A percentile compares a stretch with the other conserved stretches of the same genome.
These are phyloP conservation scores for Pythium apleroticum DNA, from an alignment of 352 stramenopile species.

Conservation along the genomic window DNA sequence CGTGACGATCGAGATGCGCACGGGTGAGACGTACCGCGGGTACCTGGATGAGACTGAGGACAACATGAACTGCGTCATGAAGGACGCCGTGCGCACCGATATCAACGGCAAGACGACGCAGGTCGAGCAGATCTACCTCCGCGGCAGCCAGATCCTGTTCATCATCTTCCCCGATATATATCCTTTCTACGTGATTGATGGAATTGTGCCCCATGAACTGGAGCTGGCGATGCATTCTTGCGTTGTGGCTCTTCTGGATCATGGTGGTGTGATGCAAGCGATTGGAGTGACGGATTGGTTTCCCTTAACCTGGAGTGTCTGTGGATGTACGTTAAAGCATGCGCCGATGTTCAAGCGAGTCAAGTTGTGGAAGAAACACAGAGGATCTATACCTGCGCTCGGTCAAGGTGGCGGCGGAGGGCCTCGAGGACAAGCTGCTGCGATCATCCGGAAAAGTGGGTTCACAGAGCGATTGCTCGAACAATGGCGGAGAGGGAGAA, in stretches of 20 bases:
- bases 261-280: constrained; percentile 3
- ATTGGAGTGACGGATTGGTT: constrained; percentile 1
- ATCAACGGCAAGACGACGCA: constrained; percentile 78
- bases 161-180: constrained; percentile 91
- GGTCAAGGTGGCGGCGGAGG: constrained; percentile 58
- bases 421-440: constrained; percentile 70
- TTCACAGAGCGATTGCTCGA: not conserved
- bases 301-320: constrained; percentile 34
- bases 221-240: not conserved
- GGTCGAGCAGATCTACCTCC: constrained; percentile 83
- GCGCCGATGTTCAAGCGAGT: constrained; percentile 87
- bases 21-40: constrained; percentile 80
- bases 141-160: constrained; percentile 85
- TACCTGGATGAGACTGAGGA: constrained; percentile 87
- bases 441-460: constrained; percentile 78
- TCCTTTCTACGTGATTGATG: constrained; percentile 41
- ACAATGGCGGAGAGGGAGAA: no score
- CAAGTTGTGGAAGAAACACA: constrained; percentile 89
- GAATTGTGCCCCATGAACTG: not conserved
- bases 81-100: constrained; percentile 82
- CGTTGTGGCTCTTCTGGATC: not conserved
- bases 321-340: constrained; percentile 73
- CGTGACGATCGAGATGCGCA: constrained; percentile 88
- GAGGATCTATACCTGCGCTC: constrained; percentile 68
- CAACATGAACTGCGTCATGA: constrained; percentile 91